These are phyloP conservation scores for Lentinus brumalis DNA, from an alignment of 768 basidiomycete genomes.

Conservation along the genomic window DNA sequence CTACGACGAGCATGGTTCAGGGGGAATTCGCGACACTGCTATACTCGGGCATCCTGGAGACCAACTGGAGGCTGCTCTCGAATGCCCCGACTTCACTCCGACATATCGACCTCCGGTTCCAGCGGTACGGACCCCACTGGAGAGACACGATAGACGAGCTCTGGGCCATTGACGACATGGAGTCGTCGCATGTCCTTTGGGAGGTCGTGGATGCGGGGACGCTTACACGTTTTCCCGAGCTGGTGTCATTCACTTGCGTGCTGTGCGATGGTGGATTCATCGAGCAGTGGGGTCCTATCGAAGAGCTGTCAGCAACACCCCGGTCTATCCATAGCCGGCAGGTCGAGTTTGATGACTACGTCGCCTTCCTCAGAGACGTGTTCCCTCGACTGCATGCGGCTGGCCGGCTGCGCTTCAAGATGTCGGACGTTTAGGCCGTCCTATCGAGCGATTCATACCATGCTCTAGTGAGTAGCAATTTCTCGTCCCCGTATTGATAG, in stretches of 20 bases:
- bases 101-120: background rate
- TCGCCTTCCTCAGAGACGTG: background rate
- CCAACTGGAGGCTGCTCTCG: background rate
- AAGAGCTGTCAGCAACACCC: background rate
- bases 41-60: background rate
- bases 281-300: background rate
- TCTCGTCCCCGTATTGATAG: no score
- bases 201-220: background rate
- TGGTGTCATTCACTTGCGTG: background rate
- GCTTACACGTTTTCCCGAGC: background rate
- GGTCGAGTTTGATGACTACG: background rate
- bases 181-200: background rate
- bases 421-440: background rate
- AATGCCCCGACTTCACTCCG: background rate
- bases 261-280: background rate
- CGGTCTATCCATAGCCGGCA: background rate
- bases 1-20: background rate
- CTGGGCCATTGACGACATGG: background rate
- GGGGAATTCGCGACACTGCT: background rate
- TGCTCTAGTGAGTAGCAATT: no score
- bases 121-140: background rate
- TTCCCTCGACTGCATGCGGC: background rate
- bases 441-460: no score
- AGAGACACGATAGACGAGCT: background rate
- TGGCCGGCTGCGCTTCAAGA: background rate